Evolutionary conservation across 2,329 filamentous ascomycete genomes (phyloP), one percentile per base, ranked within the genome.

Genomic region (Colletotrichum phormii): DNA sequence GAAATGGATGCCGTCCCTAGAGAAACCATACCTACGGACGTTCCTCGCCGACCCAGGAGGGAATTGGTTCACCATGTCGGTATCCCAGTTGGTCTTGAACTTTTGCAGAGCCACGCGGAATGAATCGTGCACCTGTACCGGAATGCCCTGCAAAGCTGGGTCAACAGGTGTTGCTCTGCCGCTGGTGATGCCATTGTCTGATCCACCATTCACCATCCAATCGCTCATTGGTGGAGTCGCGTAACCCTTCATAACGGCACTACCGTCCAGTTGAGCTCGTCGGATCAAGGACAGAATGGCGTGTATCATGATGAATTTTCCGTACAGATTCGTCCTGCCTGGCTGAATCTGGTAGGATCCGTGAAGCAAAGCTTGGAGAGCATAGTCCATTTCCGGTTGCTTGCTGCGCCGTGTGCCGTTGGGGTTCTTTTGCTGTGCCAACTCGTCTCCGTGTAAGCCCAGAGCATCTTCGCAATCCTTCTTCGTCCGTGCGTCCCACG

Each of bases 271-370:
- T 69, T 85, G 84, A 12, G 82, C 84, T 42, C 81, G 81, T 65
- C 82, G 81, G 75, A 94, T 89, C 75, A 93, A 86, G 6, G 89
- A 86, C 67, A 93, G 86, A 64, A 95, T 84, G 13, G 89, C 90
- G 77, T 95, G 93, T 8, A 95, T 89, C 59, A 95, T 81, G 67
- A 95, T 88, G 77, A 94, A 94, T 78, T 95, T 95, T 46, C 91
- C 91, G 77, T 91, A 93, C 2, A 92, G 84, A 76, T 94, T 95
- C 1, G 92, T 94, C 26, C 88, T 89, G 57, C 90, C 89, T 4
- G 89, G 89, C 70, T 90, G 89, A 66, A 94, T 89, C 60, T 89
- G 86, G 74, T 88, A 87, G 11, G 85, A 87, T 6, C 84, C 82
- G 74, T 92, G 87, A 67, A 93, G 84, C 54, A 95, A 83, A 1